phyloP scores from a whole-genome alignment of 306 rosid genomes.

The Echinosophora koreensis region DNA sequence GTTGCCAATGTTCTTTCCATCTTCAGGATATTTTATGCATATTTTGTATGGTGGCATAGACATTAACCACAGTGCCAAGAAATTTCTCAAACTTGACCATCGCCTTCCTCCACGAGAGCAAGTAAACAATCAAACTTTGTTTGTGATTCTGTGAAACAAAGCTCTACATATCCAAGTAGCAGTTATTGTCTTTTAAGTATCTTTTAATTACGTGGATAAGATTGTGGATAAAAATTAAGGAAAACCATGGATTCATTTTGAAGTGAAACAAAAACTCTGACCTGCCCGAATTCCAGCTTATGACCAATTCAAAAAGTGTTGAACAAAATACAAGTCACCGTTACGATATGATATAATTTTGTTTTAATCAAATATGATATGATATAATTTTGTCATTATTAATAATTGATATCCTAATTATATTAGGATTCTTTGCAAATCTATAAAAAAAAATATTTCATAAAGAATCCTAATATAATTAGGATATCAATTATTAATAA shows the following conservation, averaged over 20 bases:
- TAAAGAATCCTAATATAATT: too few species aligned
- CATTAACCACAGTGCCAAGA: neutral
- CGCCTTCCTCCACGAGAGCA: neutral
- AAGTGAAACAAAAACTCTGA: conserved; percentile 10
- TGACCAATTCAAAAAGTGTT: conserved; percentile 54
- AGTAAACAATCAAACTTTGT: conserved; percentile 33
- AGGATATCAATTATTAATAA: too few species aligned
- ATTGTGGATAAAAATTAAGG: neutral
- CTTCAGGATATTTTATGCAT: conserved; percentile 1
- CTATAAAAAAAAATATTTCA: too few species aligned
- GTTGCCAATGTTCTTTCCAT: neutral
- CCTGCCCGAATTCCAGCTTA: conserved; percentile 19
- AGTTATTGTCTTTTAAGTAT: conserved; percentile 12
- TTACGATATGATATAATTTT: too few species aligned
- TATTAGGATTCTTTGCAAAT: too few species aligned
- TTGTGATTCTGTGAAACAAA: conserved; percentile 16
- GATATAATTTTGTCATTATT: too few species aligned
- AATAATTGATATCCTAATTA: too few species aligned
- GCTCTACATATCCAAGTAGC: neutral
- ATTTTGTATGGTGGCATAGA: neutral
- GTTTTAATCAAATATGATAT: too few species aligned
- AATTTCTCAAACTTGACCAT: conserved; percentile 37
- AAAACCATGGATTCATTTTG: conserved; percentile 31
- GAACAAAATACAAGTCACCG: conserved; percentile 29
- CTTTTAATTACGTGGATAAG: conserved; percentile 3